phyloP scores from a whole-genome alignment of 768 basidiomycete species.

The Russula foetens region DNA sequence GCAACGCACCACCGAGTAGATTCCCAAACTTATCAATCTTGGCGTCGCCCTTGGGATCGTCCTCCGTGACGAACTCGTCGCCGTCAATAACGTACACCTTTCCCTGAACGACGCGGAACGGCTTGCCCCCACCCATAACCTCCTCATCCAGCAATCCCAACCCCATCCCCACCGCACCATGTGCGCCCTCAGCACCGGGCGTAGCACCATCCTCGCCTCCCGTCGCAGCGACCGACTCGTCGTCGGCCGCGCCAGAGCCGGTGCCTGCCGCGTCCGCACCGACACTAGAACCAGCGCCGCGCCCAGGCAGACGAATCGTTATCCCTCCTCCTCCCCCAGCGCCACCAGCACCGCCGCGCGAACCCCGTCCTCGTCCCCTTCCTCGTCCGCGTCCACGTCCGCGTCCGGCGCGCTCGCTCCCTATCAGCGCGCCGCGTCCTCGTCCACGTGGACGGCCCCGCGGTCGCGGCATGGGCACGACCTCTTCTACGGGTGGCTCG shows the following conservation, averaged over 20 bases:
- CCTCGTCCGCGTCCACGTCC: constrained; percentile 28
- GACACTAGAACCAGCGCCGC: constrained; percentile 22
- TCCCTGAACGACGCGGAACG: constrained; percentile 67
- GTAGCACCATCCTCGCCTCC: constrained; percentile 23
- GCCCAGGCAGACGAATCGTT: constrained; percentile 26
- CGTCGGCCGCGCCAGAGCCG: constrained; percentile 23
- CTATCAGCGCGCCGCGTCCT: constrained; percentile 21
- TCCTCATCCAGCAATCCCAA: constrained; percentile 10
- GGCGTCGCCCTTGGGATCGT: constrained; percentile 80
- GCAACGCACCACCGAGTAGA: constrained; percentile 67
- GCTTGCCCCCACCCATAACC: constrained; percentile 43
- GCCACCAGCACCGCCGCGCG: constrained; percentile 3
- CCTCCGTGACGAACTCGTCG: constrained; percentile 80
- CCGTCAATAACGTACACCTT: constrained; percentile 71
- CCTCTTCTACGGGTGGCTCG: constrained; percentile 2
- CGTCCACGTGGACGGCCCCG: constrained; percentile 25
- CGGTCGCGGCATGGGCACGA: constrained; percentile 12
- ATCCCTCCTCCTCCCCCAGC: constrained; percentile 11
- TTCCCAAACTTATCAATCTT: constrained; percentile 87
- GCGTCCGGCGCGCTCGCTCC: constrained; percentile 22
- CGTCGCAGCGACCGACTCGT: constrained; percentile 13
- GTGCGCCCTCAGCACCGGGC: constrained; percentile 32
- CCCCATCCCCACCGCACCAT: not conserved
- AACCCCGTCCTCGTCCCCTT: constrained; percentile 24
- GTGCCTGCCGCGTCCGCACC: constrained; percentile 21